phyloP scores from a whole-genome alignment of 148 eudicot genomes.

The Beta vulgaris region DNA sequence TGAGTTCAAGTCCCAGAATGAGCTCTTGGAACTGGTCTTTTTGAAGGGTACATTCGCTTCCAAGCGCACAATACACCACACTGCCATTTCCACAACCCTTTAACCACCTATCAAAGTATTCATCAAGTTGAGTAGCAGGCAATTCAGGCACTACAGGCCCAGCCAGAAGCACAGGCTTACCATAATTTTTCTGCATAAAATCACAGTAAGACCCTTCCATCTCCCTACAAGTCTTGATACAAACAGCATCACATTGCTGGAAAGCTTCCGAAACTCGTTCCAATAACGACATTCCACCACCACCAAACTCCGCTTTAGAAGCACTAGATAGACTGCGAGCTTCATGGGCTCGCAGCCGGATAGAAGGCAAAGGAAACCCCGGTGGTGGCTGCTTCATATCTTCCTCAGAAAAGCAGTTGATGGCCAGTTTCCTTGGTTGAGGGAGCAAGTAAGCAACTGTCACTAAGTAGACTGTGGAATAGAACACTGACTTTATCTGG shows the following conservation, averaged over 20 bases:
- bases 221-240: slow-evolving; percentile 44
- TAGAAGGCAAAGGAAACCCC: slow-evolving; percentile 31
- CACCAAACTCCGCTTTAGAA: slow-evolving; percentile 26
- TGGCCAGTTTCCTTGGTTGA: slow-evolving; percentile 25
- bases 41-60: slow-evolving; percentile 41
- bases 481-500: slow-evolving; percentile 33
- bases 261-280: slow-evolving; percentile 27
- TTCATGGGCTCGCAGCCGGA: slow-evolving; percentile 33
- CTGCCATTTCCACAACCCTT: slow-evolving; percentile 25
- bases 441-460: slow-evolving; percentile 33
- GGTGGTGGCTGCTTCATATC: slow-evolving; percentile 36
- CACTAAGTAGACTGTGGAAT: slow-evolving; percentile 31
- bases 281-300: slow-evolving; percentile 24
- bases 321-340: slow-evolving; percentile 27
- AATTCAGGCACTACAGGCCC: slow-evolving; percentile 52
- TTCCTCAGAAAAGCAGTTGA: slow-evolving; percentile 15
- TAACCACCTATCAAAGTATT: slow-evolving; percentile 40
- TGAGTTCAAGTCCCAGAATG: slow-evolving; percentile 47
- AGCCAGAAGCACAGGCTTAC: slow-evolving; percentile 44
- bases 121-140: slow-evolving; percentile 34
- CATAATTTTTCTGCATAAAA: slow-evolving; percentile 29
- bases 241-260: slow-evolving; percentile 42
- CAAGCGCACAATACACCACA: slow-evolving; percentile 50
- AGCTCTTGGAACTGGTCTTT: slow-evolving; percentile 48
- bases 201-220: slow-evolving; percentile 46